A percentile compares a stretch with the other conserved stretches of the same genome.
Evolutionary conservation across 2,329 filamentous ascomycete species (phyloP).

Genomic region (Catunica adiposa): DNA sequence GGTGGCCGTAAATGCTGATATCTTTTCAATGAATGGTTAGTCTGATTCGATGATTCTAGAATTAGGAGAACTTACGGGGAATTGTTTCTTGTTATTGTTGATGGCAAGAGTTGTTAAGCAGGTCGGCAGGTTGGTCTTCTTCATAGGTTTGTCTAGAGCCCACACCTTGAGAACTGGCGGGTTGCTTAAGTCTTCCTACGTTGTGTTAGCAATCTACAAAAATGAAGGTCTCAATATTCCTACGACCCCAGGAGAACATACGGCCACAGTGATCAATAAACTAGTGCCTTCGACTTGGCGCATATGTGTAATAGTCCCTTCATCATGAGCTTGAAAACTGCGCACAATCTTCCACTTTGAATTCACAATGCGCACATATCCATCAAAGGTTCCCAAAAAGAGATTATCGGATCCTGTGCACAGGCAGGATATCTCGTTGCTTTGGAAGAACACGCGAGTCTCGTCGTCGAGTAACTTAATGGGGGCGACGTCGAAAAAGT

Average conservation of each 20-base stretch:
- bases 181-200: slow-evolving; percentile 64
- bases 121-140: slow-evolving; percentile 77
- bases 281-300: slow-evolving; percentile 79
- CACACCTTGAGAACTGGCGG: slow-evolving; percentile 93
- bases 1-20: slow-evolving; percentile 75
- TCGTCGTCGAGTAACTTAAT: slow-evolving; percentile 68
- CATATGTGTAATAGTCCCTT: slow-evolving; percentile 72
- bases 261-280: slow-evolving; percentile 65
- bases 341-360: slow-evolving; percentile 73
- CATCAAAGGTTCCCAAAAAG: slow-evolving; percentile 75
- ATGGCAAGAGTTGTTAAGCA: slow-evolving; percentile 76
- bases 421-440: slow-evolving; percentile 66
- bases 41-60: not conserved
- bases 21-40: slow-evolving; percentile 27
- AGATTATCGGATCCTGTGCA: slow-evolving; percentile 78
- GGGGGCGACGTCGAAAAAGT: slow-evolving; percentile 93
- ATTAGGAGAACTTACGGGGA: slow-evolving; percentile 45
- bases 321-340: slow-evolving; percentile 74
- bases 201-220: not conserved
- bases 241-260: slow-evolving; percentile 17
- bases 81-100: slow-evolving; percentile 79
- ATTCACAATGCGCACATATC: slow-evolving; percentile 73
- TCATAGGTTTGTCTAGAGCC: slow-evolving; percentile 84
- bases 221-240: not conserved
- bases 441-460: slow-evolving; percentile 61